Conservation (phyloP, 208 protist genomes). For the Leishmania turanica region DNA sequence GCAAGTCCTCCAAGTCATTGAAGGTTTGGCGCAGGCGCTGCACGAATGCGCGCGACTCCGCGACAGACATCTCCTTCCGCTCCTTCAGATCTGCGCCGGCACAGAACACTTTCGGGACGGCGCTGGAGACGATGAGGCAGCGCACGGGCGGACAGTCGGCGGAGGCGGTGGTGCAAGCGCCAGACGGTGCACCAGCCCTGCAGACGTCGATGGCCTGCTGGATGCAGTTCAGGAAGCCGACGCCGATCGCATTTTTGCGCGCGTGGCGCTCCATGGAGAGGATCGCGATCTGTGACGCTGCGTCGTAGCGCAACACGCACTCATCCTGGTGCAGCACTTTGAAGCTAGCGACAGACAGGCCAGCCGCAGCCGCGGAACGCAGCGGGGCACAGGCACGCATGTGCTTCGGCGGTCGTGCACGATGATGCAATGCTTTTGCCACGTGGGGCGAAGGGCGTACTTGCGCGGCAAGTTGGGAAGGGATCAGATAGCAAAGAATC, state of each 20-base stretch:
- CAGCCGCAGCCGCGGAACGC: constrained; percentile 16
- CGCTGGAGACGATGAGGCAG: constrained; percentile 67
- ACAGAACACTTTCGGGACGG: constrained; percentile 77
- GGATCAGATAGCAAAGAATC: constrained; percentile 4
- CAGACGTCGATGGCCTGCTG: constrained; percentile 49
- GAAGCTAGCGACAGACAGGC: constrained; percentile 11
- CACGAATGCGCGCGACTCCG: constrained; percentile 76
- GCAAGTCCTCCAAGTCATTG: constrained; percentile 73
- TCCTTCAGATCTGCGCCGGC: constrained; percentile 85
- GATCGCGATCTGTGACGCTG: constrained; percentile 34
- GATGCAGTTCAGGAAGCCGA: constrained; percentile 45
- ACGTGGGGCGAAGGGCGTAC: not conserved
- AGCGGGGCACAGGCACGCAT: constrained; percentile 17
- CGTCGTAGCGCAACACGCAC: constrained; percentile 41
- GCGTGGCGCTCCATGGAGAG: constrained; percentile 57
- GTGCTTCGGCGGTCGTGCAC: not conserved
- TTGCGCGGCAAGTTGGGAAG: not conserved
- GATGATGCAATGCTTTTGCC: no score
- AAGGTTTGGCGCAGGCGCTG: constrained; percentile 69
- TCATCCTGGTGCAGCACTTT: constrained; percentile 36
- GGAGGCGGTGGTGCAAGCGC: not conserved
- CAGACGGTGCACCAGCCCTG: constrained; percentile 19
- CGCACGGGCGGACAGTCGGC: constrained; percentile 24
- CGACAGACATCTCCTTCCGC: constrained; percentile 54
- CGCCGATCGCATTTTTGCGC: constrained; percentile 65